A percentile compares a stretch with the other conserved stretches of the same genome.
phyloP scores from a whole-genome alignment of 2,329 filamentous ascomycete genomes.

The Akanthomyces dipterigenus region DNA sequence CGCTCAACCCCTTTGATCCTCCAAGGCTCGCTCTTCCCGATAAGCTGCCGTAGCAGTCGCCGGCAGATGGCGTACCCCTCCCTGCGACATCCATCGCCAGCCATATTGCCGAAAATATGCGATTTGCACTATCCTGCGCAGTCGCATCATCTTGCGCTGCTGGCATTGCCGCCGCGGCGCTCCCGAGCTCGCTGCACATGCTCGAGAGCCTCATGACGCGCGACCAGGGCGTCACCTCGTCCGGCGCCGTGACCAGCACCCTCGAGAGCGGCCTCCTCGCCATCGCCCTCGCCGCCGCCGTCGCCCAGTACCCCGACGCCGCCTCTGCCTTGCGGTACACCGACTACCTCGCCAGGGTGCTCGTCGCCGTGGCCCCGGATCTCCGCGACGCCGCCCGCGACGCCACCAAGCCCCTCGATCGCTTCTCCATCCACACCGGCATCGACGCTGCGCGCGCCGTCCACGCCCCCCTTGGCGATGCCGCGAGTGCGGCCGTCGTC shows the following conservation, averaged over 20 bases:
- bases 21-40: too few species aligned
- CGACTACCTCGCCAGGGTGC: conserved; percentile 13
- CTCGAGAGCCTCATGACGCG: conserved; percentile 20
- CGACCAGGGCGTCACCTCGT: conserved; percentile 18
- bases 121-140: not conserved
- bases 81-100: not conserved
- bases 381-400: conserved; percentile 13
- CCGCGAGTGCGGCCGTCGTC: not conserved
- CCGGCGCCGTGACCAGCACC: conserved; percentile 17
- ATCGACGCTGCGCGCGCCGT: conserved; percentile 12
- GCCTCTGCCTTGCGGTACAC: not conserved
- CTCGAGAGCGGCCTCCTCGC: conserved; percentile 20
- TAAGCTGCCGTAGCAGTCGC: too few species aligned
- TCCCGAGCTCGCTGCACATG: conserved; percentile 16
- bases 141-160: not conserved
- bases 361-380: conserved; percentile 13
- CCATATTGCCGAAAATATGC: not conserved
- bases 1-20: too few species aligned
- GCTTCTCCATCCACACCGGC: conserved; percentile 18
- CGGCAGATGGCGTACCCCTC: too few species aligned
- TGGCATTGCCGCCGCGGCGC: not conserved
- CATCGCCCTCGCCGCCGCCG: conserved; percentile 15
- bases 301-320: conserved; percentile 14
- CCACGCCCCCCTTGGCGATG: not conserved
- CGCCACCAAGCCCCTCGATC: conserved; percentile 17